phyloP scores from a whole-genome alignment of 805 yeast genomes.

The Schizosaccharomyces osmophilus region DNA sequence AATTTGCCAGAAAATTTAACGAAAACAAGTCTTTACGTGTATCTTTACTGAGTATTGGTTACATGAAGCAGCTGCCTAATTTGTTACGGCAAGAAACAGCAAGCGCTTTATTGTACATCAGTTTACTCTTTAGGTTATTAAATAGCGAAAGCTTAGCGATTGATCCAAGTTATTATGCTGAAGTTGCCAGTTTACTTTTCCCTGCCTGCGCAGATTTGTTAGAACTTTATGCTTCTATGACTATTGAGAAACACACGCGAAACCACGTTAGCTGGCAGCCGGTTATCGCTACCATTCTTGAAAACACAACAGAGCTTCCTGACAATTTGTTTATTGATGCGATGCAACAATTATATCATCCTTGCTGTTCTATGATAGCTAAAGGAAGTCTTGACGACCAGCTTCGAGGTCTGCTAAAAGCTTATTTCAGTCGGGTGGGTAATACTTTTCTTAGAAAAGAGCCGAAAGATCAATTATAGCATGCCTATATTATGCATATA shows the following conservation, averaged over 20 bases:
- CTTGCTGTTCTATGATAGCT: background rate
- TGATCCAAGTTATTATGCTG: background rate
- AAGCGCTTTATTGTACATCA: conserved; percentile 66
- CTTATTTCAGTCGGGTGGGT: background rate
- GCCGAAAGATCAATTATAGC: no score
- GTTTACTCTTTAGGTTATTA: conserved; percentile 56
- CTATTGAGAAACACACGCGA: background rate
- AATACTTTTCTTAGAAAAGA: background rate
- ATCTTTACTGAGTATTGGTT: conserved; percentile 75
- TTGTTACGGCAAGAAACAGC: conserved; percentile 75
- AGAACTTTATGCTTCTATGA: background rate
- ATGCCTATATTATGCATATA: no score
- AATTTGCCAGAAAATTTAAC: conserved; percentile 68
- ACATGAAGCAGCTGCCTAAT: conserved; percentile 80
- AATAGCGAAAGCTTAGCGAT: conserved; percentile 17
- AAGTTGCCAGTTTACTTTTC: background rate
- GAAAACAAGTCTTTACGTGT: conserved; percentile 69
- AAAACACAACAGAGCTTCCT: background rate
- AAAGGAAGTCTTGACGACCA: background rate
- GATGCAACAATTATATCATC: background rate
- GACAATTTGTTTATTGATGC: background rate
- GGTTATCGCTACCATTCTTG: background rate
- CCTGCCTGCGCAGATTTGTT: background rate
- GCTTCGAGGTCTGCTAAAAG: background rate
- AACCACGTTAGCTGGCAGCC: background rate